Percentiles rank a stretch among this genome's conserved stretches.
These are phyloP conservation scores for Pinus tabuliformis DNA, from an alignment of 75 land plant species.

Conservation along the genomic window DNA sequence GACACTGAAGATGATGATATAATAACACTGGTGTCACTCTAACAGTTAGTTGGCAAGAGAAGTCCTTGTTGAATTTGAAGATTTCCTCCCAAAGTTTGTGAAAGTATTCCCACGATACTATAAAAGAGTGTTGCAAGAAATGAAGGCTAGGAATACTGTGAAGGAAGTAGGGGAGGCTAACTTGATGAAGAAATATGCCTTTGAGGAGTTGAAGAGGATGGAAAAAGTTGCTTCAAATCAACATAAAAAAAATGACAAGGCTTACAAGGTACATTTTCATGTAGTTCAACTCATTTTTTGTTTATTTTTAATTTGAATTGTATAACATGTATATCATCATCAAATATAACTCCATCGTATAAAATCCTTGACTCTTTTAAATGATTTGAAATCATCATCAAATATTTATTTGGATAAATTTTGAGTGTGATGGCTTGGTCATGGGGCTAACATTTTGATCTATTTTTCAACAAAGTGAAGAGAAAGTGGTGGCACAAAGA, in stretches of 20 bases:
- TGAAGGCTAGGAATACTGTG: constrained; percentile 50
- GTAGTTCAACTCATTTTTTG: too few relatives aligned
- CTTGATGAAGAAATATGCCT: constrained; percentile 73
- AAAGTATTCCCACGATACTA: constrained; percentile 96
- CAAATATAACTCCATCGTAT: neutral
- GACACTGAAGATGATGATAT: constrained; percentile 80
- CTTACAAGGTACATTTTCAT: neutral
- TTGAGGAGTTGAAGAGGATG: constrained; percentile 88
- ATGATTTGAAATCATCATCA: neutral
- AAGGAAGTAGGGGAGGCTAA: constrained; percentile 58
- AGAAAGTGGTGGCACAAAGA: constrained; percentile 17
- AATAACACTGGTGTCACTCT: constrained; percentile 89
- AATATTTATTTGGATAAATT: too few relatives aligned
- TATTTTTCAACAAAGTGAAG: neutral
- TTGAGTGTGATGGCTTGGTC: too few relatives aligned
- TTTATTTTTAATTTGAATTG: neutral
- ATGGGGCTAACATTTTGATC: too few relatives aligned
- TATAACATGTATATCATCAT: neutral
- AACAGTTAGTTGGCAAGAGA: constrained; percentile 73
- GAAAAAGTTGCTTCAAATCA: constrained; percentile 29
- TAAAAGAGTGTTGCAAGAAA: constrained; percentile 69
- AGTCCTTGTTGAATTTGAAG: constrained; percentile 71
- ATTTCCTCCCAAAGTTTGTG: constrained; percentile 77
- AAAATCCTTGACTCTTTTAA: neutral
- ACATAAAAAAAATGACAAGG: neutral